These are phyloP conservation scores for Magnaporthales sp. DNA, from an alignment of 2,329 filamentous ascomycete genomes.

Conservation along the genomic window DNA sequence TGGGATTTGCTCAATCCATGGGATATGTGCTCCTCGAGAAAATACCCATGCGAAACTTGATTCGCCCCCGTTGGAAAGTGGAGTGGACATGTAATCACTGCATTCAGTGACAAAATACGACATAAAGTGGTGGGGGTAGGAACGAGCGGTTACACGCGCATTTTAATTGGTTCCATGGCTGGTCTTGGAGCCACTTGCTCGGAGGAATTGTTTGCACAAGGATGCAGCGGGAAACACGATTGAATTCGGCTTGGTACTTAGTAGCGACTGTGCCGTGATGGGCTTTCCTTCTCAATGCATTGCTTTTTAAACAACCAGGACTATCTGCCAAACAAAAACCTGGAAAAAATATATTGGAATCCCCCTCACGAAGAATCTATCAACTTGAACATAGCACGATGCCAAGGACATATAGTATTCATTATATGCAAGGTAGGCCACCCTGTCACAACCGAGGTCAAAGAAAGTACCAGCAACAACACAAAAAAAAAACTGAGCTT, in stretches of 20 bases:
- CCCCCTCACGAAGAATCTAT: neutral
- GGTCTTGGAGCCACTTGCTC: neutral
- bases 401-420: neutral
- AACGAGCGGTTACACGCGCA: neutral
- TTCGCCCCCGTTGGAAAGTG: neutral
- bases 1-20: neutral
- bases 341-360: neutral
- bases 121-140: neutral
- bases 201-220: neutral
- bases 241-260: neutral
- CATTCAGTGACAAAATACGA: neutral
- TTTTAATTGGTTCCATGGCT: neutral
- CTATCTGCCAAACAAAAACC: neutral
- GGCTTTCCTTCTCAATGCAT: neutral
- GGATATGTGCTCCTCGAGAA: neutral
- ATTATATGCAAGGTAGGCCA: neutral
- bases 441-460: neutral
- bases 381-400: neutral
- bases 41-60: neutral
- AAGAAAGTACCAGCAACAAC: no score
- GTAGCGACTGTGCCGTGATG: neutral
- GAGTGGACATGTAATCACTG: neutral
- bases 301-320: neutral
- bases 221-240: neutral
- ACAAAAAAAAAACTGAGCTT: no score